Percentiles rank a stretch among this genome's conserved stretches.
These are phyloP conservation scores for Salvia hispanica DNA, from an alignment of 257 asterid genomes.

Conservation along the genomic window DNA sequence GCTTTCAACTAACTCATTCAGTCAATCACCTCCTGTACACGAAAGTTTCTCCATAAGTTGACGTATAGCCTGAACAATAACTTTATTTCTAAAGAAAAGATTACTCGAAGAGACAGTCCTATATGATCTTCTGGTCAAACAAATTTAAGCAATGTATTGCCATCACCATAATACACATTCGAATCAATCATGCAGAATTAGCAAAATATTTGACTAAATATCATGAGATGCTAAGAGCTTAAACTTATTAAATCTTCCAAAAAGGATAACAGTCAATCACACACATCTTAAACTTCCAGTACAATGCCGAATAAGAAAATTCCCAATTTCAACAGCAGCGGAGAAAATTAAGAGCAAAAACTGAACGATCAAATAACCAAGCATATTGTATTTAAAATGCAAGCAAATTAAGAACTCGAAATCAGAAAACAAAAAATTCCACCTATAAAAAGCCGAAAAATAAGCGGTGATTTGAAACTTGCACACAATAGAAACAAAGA, in stretches of 20 bases:
- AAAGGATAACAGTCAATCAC: neutral
- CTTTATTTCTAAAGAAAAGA: conserved; percentile 3
- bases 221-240: conserved; percentile 12
- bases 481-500: neutral
- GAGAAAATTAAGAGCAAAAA: neutral
- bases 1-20: neutral
- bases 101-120: neutral
- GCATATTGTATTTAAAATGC: neutral
- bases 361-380: neutral
- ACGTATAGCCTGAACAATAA: neutral
- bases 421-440: neutral
- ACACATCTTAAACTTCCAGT: neutral
- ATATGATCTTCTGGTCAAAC: conserved; percentile 1
- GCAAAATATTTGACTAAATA: neutral
- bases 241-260: neutral
- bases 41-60: neutral
- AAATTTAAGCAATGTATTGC: conserved; percentile 1
- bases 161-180: neutral
- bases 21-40: neutral
- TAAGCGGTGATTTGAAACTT: conserved; percentile 11
- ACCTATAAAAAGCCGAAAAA: neutral
- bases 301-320: conserved; percentile 6
- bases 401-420: neutral
- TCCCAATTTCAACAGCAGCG: conserved; percentile 5
- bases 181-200: neutral